Percentiles rank a stretch among this genome's conserved stretches.
Conservation (phyloP, 768 basidiomycete species). For the Lactarius akahatsu region DNA sequence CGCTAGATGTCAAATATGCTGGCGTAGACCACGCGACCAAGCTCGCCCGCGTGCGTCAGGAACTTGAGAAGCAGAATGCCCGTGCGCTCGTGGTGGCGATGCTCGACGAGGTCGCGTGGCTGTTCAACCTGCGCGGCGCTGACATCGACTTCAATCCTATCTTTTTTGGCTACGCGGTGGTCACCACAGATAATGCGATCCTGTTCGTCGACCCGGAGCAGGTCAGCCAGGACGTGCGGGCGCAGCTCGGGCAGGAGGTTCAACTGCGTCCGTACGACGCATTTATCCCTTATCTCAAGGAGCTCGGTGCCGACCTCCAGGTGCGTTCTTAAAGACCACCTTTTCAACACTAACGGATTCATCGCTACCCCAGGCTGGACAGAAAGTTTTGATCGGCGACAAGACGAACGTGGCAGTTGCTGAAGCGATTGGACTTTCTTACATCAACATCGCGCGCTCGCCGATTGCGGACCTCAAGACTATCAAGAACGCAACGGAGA, state of each 20-base stretch:
- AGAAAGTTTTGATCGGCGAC: conserved; percentile 76
- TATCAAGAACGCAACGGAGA: conserved; percentile 76
- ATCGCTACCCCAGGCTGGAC: background rate
- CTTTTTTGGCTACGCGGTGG: conserved; percentile 88
- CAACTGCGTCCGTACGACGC: conserved; percentile 67
- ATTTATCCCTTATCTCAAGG: conserved; percentile 64
- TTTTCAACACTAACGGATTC: background rate
- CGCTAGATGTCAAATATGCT: conserved; percentile 72
- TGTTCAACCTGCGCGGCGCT: conserved; percentile 87
- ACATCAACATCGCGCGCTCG: conserved; percentile 61
- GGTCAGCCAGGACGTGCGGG: conserved; percentile 47
- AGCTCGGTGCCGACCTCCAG: conserved; percentile 41
- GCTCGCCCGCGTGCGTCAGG: conserved; percentile 61
- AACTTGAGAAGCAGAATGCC: conserved; percentile 59
- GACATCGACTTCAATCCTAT: conserved; percentile 93
- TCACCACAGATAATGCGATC: conserved; percentile 54
- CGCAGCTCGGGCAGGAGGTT: conserved; percentile 57
- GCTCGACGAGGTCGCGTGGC: conserved; percentile 94
- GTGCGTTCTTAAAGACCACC: background rate
- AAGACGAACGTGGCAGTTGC: conserved; percentile 81
- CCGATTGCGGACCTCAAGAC: conserved; percentile 78
- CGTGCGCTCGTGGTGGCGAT: conserved; percentile 79
- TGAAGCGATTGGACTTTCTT: conserved; percentile 73
- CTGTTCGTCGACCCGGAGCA: conserved; percentile 68
- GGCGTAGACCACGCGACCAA: conserved; percentile 70